These are phyloP conservation scores for Yarrowia sp. DNA, from an alignment of 805 yeast species.

Conservation along the genomic window DNA sequence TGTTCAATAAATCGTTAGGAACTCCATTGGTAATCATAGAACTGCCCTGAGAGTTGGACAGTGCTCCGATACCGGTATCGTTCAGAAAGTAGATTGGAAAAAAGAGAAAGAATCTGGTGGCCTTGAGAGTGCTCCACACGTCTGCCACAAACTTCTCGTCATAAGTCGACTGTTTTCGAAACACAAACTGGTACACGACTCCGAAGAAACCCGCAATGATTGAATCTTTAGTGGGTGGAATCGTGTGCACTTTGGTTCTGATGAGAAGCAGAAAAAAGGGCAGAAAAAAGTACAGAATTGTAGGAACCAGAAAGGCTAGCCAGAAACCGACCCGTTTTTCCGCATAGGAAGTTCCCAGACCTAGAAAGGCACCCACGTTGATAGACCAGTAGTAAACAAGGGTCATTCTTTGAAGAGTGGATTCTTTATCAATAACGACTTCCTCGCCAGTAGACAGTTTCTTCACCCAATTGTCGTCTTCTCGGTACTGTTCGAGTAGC, in stretches of 20 bases:
- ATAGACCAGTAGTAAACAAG: background rate
- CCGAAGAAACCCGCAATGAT: constrained; percentile 1
- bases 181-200: background rate
- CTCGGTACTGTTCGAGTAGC: background rate
- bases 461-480: constrained; percentile 1
- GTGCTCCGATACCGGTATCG: background rate
- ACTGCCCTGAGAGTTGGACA: constrained; percentile 1
- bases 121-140: background rate
- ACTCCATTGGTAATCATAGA: constrained; percentile 1
- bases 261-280: background rate
- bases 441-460: background rate
- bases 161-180: background rate
- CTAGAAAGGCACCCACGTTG: background rate
- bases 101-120: constrained; percentile 1
- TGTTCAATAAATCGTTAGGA: background rate
- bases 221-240: background rate
- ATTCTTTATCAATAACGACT: background rate
- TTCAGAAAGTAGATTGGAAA: background rate
- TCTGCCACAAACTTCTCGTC: background rate
- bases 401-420: background rate
- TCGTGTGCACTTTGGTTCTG: background rate
- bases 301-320: background rate
- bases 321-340: background rate
- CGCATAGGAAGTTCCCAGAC: background rate
- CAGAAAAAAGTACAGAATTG: background rate